A percentile compares a stretch with the other conserved stretches of the same genome.
phyloP scores from a whole-genome alignment of 768 basidiomycete genomes.

The Amanita subjunquillea region DNA sequence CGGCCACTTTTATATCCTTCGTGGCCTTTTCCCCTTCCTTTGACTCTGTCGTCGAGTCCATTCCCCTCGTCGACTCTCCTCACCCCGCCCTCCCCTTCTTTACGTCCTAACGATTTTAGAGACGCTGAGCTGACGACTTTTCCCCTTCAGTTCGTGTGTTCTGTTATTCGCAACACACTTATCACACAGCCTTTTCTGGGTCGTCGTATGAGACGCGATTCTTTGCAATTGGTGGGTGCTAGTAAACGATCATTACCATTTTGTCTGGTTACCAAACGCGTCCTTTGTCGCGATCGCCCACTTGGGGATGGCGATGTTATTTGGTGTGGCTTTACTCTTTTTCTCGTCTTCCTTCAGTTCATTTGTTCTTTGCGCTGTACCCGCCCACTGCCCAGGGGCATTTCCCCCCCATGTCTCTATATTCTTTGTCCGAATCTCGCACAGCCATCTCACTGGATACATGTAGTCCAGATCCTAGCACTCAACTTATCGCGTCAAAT shows the following conservation, averaged over 20 bases:
- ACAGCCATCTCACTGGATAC: slow-evolving; percentile 13
- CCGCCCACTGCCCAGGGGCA: neutral
- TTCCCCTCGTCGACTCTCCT: slow-evolving; percentile 22
- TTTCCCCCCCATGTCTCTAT: slow-evolving; percentile 13
- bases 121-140: slow-evolving; percentile 38
- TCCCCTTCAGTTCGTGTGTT: slow-evolving; percentile 8
- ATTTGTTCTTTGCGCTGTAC: slow-evolving; percentile 8
- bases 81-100: slow-evolving; percentile 15
- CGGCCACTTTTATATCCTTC: slow-evolving; percentile 17
- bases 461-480: slow-evolving; percentile 33
- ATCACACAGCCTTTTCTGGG: slow-evolving; percentile 8
- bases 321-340: neutral
- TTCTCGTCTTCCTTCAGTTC: slow-evolving; percentile 2
- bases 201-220: slow-evolving; percentile 30
- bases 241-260: neutral
- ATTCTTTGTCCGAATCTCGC: slow-evolving; percentile 16
- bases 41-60: slow-evolving; percentile 30
- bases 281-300: neutral
- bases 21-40: slow-evolving; percentile 18
- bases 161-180: neutral
- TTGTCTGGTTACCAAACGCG: slow-evolving; percentile 8
- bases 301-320: slow-evolving; percentile 9
- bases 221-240: slow-evolving; percentile 25
- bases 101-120: slow-evolving; percentile 30
- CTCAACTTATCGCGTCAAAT: slow-evolving; percentile 30